Percentiles rank a stretch among this genome's conserved stretches.
phyloP scores from a whole-genome alignment of 345 rosid genomes.

The Eucalyptus marginata region DNA sequence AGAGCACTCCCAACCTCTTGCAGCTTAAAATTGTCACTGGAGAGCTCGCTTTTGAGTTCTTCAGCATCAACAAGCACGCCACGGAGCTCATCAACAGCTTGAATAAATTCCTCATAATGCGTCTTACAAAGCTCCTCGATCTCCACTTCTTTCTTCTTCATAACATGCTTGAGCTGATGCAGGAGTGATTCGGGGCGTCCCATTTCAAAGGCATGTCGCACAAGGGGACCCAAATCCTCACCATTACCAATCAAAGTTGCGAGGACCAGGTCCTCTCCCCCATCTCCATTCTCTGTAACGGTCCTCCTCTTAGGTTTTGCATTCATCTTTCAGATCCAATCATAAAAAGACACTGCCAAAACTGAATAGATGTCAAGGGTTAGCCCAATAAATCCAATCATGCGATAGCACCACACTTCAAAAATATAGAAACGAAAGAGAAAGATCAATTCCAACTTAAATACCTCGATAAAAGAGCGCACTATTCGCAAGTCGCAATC shows the following conservation, averaged over 20 bases:
- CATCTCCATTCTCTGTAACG: slow-evolving; percentile 72
- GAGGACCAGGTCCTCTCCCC: slow-evolving; percentile 80
- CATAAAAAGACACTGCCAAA: background rate
- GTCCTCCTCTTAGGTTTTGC: slow-evolving; percentile 68
- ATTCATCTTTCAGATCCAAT: slow-evolving; percentile 42
- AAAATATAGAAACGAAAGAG: background rate
- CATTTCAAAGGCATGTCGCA: slow-evolving; percentile 78
- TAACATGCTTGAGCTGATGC: slow-evolving; percentile 69
- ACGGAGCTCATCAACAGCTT: slow-evolving; percentile 96
- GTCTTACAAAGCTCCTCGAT: slow-evolving; percentile 98
- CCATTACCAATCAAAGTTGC: slow-evolving; percentile 82
- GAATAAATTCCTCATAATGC: slow-evolving; percentile 92
- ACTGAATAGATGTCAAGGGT: background rate
- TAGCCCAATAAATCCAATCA: background rate
- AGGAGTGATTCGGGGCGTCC: slow-evolving; percentile 75
- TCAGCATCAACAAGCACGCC: slow-evolving; percentile 94
- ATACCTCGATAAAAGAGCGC: background rate
- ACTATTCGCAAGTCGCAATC: background rate
- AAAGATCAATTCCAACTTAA: background rate
- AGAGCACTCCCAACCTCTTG: slow-evolving; percentile 83
- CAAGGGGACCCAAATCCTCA: slow-evolving; percentile 88
- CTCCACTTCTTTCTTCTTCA: slow-evolving; percentile 77
- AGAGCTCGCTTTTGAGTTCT: slow-evolving; percentile 79
- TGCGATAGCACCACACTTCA: background rate
- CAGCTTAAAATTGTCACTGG: slow-evolving; percentile 70